These are phyloP conservation scores for Cladobotryum mycophilum DNA, from an alignment of 2,329 filamentous ascomycete genomes.

Conservation along the genomic window DNA sequence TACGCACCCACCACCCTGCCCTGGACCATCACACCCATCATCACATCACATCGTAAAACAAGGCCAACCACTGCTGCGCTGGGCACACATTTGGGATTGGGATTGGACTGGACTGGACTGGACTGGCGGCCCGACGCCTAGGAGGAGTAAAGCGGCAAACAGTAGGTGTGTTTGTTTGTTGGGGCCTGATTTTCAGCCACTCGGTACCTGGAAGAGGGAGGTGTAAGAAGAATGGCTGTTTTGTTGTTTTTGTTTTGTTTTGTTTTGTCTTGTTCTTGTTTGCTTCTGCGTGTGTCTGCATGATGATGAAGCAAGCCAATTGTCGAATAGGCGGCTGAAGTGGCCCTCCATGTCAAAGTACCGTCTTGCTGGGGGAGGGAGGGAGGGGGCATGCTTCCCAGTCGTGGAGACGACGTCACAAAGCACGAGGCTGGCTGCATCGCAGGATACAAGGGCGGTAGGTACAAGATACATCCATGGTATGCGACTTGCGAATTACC, in stretches of 20 bases:
- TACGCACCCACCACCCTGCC: no score
- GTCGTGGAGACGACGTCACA: conserved; percentile 12
- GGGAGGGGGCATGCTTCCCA: conserved; percentile 11
- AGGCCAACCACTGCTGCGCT: conserved; percentile 5
- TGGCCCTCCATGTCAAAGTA: conserved; percentile 23
- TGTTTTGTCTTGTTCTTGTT: no score
- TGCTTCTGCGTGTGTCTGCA: conserved; percentile 1
- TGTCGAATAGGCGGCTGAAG: conserved; percentile 26
- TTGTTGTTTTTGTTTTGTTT: no score
- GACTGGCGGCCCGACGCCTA: no score
- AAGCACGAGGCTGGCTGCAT: conserved; percentile 9
- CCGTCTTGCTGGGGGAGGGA: conserved; percentile 13
- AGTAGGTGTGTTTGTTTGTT: not conserved
- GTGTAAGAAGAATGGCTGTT: not conserved
- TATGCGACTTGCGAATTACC: no score
- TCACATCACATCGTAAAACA: no score
- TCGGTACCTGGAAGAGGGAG: conserved; percentile 9
- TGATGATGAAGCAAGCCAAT: conserved; percentile 22
- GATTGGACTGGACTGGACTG: not conserved
- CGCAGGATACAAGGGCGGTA: not conserved
- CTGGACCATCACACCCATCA: no score
- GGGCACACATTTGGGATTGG: conserved; percentile 5
- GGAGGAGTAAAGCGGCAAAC: conserved; percentile 5
- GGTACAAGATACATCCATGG: no score
- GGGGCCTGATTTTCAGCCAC: conserved; percentile 10